Evolutionary conservation across 1,139 yeast genomes (phyloP), one percentile per base, ranked within the genome.

Genomic region (Taiozyma sp.): DNA sequence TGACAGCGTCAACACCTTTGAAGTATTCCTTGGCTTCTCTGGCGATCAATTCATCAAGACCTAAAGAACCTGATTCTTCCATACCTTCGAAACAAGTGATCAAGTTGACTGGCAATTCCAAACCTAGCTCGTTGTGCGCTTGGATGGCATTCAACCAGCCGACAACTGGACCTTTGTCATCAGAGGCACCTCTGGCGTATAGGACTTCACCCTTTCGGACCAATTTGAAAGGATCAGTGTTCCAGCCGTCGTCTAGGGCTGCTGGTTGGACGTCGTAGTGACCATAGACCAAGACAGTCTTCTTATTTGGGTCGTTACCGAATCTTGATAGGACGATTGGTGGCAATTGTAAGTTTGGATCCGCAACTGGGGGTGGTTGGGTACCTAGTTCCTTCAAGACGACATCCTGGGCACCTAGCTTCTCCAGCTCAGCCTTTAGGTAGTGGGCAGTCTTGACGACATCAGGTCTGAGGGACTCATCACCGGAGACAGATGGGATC

Each of bases 211-310:
- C 70, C 54, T 70, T 65, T 57, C 73, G 73, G 55, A 79, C 77
- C 66, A 93, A 72, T 52, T 74, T 75, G 71, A 93, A 93, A 12
- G 99, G 99, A 58, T 91, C 97, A 46, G 96, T 80, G 64, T 78
- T 75, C 99, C 99, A 93, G 36, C 99, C 99, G 67, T 93, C 99
- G 62, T 88, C 96, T 56, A 76, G 64, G 48, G 79, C 73, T 19
- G 99, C 99, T 9, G 99, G 99, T 74, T 93, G 99, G 55, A 93
- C 99, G 65, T 93, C 99, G 71, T 92, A 92, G 70, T 93, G 99
- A 40, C 98, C 99, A 68, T 93, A 93, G 48, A 95, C 85, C 61
- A 95, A 79, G 44, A 95, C 87, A 29, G 91, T 93, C 72, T 91
- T 92, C 75, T 88, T 87, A 40, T 69, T 58, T 42, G 96, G 84